Evolutionary conservation across 768 basidiomycete species (phyloP), one percentile per base, ranked within the genome.

Genomic region (Phanerochaete sordida): DNA sequence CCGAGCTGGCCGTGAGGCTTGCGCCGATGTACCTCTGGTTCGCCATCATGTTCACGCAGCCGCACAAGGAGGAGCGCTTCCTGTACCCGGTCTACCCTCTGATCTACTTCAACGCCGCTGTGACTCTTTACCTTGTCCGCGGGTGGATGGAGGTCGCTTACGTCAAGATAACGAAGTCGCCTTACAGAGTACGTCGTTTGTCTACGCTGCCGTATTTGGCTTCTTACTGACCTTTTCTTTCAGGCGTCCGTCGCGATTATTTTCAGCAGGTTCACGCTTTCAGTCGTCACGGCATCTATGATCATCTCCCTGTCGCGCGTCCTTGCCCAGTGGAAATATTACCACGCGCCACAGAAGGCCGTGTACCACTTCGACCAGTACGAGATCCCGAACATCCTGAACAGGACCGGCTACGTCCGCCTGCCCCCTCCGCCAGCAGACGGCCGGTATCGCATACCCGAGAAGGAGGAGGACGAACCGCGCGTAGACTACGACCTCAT

Each of bases 21-120:
- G 72, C 81, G n/a, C 94, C 94, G 0, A 78, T 96, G 62, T 98
- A 98, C 74, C 64, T 98, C n/a, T 98, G 97, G 96, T 67, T 88
- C 48, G 82, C 74, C 1, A 88, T 97, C 62, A 75, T 99, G 64
- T 86, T 85, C 3, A 65, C 79, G 2, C 96, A 98, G 74, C 77
- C 89, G 1, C 97, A 99, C 75, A 99, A 99, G 75, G 97, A 99
- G 74, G 97, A 99, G 70, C 82, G 97, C n/a, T 99, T 99, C 77
- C 90, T 98, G 86, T 98, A 88, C 73, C 96, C 97, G 0, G 88
- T 84, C 1, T 98, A 96, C 71, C 91, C 93, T 1, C 73, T 98
- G 31, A 74, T 98, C 49, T 93, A 93, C 69, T 93, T 98, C 76
- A 98, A 98, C 69, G 96, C 95, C 0, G 92, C 93, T 3, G 87